Conservation (phyloP, 768 basidiomycete species). For the Chalciporus sphaerocephalus region DNA sequence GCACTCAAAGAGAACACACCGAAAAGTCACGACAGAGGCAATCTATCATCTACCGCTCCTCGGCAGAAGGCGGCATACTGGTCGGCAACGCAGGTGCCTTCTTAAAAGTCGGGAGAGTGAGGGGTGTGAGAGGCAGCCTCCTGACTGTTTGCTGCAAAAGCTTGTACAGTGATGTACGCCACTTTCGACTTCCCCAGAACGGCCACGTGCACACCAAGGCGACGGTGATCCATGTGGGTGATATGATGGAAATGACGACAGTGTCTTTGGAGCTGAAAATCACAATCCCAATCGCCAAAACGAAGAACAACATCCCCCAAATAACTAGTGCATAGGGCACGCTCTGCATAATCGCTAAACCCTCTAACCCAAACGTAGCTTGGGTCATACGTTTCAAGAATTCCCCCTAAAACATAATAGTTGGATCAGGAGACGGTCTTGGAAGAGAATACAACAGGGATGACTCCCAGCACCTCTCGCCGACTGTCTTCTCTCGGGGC, state of each 20-base stretch:
- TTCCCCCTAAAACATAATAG: not conserved
- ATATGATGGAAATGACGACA: not conserved
- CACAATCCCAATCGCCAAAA: not conserved
- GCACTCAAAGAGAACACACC: not conserved
- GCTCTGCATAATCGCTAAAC: conserved; percentile 31
- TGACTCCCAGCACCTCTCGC: conserved; percentile 3
- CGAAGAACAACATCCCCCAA: conserved; percentile 18
- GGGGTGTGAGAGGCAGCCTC: not conserved
- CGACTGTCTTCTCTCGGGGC: not conserved
- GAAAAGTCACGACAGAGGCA: not conserved
- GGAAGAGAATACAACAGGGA: not conserved
- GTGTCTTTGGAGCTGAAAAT: not conserved
- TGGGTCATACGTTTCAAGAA: conserved; percentile 5
- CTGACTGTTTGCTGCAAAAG: not conserved
- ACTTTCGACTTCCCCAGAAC: not conserved
- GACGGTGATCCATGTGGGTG: conserved; percentile 1
- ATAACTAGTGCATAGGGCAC: conserved; percentile 32
- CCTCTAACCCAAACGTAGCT: conserved; percentile 13
- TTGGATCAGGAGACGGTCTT: not conserved
- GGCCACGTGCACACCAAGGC: conserved; percentile 3
- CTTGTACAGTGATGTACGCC: too few relatives aligned
- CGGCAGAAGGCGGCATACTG: not conserved
- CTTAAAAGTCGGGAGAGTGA: not conserved
- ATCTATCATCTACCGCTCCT: not conserved
- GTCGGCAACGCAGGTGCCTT: not conserved